Evolutionary conservation across 2,329 filamentous ascomycete species (phyloP), one percentile per base, ranked within the genome.

Genomic region (Hymenoscyphus occultus): DNA sequence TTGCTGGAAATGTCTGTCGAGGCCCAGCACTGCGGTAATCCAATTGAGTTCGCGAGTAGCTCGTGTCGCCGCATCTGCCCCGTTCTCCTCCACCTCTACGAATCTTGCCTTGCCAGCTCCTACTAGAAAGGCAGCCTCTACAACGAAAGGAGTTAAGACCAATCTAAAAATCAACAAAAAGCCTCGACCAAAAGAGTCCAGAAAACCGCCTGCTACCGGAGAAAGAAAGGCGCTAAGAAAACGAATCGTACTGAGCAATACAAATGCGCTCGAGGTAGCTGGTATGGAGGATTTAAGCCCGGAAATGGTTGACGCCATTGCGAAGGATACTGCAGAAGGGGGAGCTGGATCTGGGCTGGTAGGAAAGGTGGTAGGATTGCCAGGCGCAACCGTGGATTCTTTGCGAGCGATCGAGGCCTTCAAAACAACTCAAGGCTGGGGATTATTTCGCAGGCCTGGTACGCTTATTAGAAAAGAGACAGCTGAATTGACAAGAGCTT

Each of bases 231-330:
- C 91, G 35, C 82, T 91, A 75, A 88, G 93, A 70, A 97, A 96
- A 81, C 88, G 91, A 71, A 91, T 99, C 73, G 88, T 96, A 66
- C 86, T 99, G 67, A 94, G 90, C 82, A 99, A 98, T 80, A 90
- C 91, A 77, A 98, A 97, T 79, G 95, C 95, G 60, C 81, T 97
- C 45, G 86, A 89, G 66, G 90, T 98, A 7, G 75, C 81, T 31
- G 90, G 86, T 12, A 81, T 96, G 71, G 79, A 83, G 66, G 83
- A 89, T 59, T 74, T 96, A 63, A 82, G 78, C 13, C 75, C 78
- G 10, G 80, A 83, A 68, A 84, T 89, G 78, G 77, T 83, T 19
- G 80, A 79, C 10, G 80, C 83, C 68, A 84, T 89, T 78, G 77
- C 81, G 28, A 59, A 61, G 65, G 82, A 87, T 51, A 74, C 95